Evolutionary conservation across 192 early-diverging fungal genomes (phyloP), one percentile per base, ranked within the genome.

Genomic region (Coemansia sp.): DNA sequence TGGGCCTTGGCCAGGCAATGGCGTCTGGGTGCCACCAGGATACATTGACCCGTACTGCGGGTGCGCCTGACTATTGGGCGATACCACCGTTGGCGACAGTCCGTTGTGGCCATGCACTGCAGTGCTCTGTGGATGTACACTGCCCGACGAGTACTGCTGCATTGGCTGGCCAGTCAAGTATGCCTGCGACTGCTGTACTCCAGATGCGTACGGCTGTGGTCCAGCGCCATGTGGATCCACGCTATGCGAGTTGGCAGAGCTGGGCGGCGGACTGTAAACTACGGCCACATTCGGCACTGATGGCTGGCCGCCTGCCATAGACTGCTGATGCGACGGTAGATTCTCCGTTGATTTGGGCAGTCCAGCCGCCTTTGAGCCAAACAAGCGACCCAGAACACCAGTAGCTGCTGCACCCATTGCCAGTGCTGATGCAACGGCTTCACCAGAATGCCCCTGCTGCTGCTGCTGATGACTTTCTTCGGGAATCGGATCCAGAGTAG

Each of bases 1-100:
- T 67, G 40, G 40, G 2, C 40, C 40, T 5, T 71, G 69, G 2
- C 74, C 74, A 7, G 74, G 74, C 68, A 76, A 54, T 2, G 74
- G 74, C 20, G 74, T 76, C 21, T 71, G 60, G 0, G 55, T 28
- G 7, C 54, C 54, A 9, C 65, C 65, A 4, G 51, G 50, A 37
- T 56, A 55, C 57, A 62, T 61, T 21, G 54, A 56, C 15, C 54
- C 54, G 34, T 36, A 56, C 54, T 56, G 54, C 7, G 47, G 19
- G 5, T 60, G 51, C 2, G 44, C 40, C 23, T 10, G 36, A 23
- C 5, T 22, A 22, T 10, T 48, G 47, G 47, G 47, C 6, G 47
- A 48, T 19, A 48, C 19, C 7, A 48, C 47, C 7, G 47, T 48
- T 19, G 47, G 19, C 4, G 47, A 48, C 47, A 48, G 47, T 8